Conservation (phyloP, 2,329 filamentous ascomycete genomes). For the Cytospora paraplurivora region DNA sequence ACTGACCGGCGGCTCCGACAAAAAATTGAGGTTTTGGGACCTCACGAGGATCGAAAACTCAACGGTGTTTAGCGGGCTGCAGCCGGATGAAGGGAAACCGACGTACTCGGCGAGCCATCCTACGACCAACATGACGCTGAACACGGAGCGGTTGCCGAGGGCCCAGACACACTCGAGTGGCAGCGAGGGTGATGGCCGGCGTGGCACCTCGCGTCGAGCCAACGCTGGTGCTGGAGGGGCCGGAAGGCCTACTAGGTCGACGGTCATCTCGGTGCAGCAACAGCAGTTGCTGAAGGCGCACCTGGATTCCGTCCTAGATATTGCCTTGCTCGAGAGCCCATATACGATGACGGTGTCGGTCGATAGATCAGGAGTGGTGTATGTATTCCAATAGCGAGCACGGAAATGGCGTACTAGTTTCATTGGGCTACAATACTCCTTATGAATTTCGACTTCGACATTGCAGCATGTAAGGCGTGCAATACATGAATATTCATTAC, state of each 20-base stretch:
- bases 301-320: slow-evolving; percentile 83
- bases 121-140: slow-evolving; percentile 63
- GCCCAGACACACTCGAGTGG: slow-evolving; percentile 34
- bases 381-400: slow-evolving; percentile 67
- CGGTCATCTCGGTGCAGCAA: slow-evolving; percentile 85
- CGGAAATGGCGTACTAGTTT: background rate
- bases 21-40: slow-evolving; percentile 94
- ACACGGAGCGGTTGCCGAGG: slow-evolving; percentile 61
- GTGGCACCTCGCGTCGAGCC: slow-evolving; percentile 16
- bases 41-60: slow-evolving; percentile 76
- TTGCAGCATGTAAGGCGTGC: background rate
- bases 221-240: slow-evolving; percentile 13
- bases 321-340: slow-evolving; percentile 83
- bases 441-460: background rate
- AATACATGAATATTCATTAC: background rate
- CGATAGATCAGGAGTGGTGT: slow-evolving; percentile 85
- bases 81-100: slow-evolving; percentile 70
- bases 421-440: background rate
- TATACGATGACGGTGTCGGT: slow-evolving; percentile 93
- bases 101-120: slow-evolving; percentile 68
- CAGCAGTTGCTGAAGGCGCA: slow-evolving; percentile 84
- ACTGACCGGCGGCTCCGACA: slow-evolving; percentile 84
- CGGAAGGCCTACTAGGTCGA: slow-evolving; percentile 66
- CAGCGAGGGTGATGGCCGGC: slow-evolving; percentile 31
- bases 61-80: slow-evolving; percentile 76